These are phyloP conservation scores for Knoxdaviesia capensis DNA, from an alignment of 2,329 filamentous ascomycete genomes.

Conservation along the genomic window DNA sequence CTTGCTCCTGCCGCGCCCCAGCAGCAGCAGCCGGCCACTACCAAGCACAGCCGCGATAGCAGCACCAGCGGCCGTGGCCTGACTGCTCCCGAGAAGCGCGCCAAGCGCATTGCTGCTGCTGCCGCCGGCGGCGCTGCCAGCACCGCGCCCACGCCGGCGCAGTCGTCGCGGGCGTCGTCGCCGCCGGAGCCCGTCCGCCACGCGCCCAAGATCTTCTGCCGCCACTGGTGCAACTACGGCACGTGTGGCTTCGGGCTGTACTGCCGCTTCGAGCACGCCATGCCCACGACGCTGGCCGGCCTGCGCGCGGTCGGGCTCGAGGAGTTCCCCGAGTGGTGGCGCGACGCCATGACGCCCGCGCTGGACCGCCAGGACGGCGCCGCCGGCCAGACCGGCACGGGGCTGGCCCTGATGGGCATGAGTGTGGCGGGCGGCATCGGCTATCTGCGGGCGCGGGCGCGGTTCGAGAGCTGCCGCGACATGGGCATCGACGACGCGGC, in stretches of 20 bases:
- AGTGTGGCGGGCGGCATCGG: no score
- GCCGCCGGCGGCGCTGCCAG: constrained; percentile 13
- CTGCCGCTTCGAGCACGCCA: constrained; percentile 24
- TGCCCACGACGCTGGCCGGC: constrained; percentile 21
- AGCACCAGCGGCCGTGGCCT: no score
- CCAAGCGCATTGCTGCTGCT: no score
- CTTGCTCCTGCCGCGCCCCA: no score
- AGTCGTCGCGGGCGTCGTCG: constrained; percentile 9
- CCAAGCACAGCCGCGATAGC: no score
- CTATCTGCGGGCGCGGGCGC: no score
- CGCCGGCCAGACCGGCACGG: no score
- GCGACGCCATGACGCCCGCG: constrained; percentile 4
- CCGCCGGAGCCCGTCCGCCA: constrained; percentile 1
- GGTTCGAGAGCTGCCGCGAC: no score
- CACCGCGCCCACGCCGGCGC: not conserved
- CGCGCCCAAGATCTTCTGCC: constrained; percentile 13
- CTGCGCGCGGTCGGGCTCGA: constrained; percentile 20
- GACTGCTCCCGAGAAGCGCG: no score
- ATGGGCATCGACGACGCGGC: no score
- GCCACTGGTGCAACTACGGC: constrained; percentile 27
- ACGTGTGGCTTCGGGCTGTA: constrained; percentile 21
- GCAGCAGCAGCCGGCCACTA: no score
- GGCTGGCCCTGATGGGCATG: no score
- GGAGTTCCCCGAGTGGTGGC: constrained; percentile 23
- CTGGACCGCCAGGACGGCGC: not conserved